Evolutionary conservation across 331 rosid genomes (phyloP), one percentile per base, ranked within the genome.

Genomic region (Rhamnella rubrinervis): DNA sequence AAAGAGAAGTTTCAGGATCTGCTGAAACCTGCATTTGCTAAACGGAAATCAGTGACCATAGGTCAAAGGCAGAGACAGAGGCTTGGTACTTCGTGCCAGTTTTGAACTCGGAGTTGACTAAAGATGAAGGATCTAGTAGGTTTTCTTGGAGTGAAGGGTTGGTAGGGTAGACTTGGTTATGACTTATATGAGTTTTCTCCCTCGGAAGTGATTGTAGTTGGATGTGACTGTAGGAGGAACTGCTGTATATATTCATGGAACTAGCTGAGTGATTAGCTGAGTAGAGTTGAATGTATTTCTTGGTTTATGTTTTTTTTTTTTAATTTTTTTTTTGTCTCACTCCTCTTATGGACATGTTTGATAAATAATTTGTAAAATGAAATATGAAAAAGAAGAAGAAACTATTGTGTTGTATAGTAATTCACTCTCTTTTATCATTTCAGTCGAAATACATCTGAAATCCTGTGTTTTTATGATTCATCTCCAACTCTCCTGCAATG

Each of bases 41-140:
- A 85, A 75, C 83, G 97, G 72, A 89, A 87, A 65, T 81, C 85
- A 0, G 77, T 75, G 70, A 77, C 88, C 74, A 57, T 75, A 40
- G 95, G 96, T 66, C 96, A 86, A 87, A 91, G 82, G 88, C 97
- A 78, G 89, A 85, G 88, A 68, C 97, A 77, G 96, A 91, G 96
- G 85, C 97, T 95, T 38, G 99, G 99, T 71, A 95, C 96, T 63
- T 95, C 99, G 41, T 95, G 99, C 96, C 96, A 95, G 96, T 95
- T 95, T 91, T 93, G 96, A 93, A 78, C 76, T 68, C 70, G 76
- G 85, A 56, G 81, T 68, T 65, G 47, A 68, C 75, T 77, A 75
- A 77, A 70, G 62, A 70, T 63, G 60, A 76, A 85, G 76, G 78
- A 31, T 3, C 79, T 73, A 71, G 71, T 74, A 74, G 85, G 81